Percentiles rank a stretch among this genome's conserved stretches.
Conservation (phyloP, 768 basidiomycete genomes). For the Kwoniella bestiolae region DNA sequence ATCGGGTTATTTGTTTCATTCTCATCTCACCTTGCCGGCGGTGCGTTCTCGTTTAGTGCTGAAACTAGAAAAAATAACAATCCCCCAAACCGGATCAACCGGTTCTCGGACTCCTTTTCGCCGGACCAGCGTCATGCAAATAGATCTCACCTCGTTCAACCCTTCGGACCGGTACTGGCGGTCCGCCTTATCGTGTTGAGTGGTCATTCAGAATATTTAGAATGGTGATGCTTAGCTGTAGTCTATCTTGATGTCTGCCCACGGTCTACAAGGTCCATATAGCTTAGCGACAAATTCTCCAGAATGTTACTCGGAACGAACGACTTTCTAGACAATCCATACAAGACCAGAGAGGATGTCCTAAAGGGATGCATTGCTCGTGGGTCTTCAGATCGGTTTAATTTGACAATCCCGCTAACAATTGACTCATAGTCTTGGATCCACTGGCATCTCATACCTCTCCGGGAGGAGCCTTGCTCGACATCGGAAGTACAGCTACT, state of each 20-base stretch:
- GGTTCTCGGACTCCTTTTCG: not conserved
- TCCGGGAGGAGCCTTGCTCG: conserved; percentile 72
- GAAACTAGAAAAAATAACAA: rapidly evolving
- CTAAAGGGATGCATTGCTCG: conserved; percentile 62
- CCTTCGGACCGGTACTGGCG: not conserved
- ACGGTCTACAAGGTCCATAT: not conserved
- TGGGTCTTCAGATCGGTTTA: no score
- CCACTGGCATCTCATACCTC: conserved; percentile 72
- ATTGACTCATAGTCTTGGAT: conserved; percentile 67
- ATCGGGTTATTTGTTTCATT: not conserved
- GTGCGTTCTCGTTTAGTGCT: not conserved
- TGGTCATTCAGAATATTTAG: not conserved
- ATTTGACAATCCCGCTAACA: no score
- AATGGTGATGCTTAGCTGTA: not conserved
- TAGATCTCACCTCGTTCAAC: not conserved
- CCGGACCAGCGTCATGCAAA: not conserved
- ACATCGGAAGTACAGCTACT: conserved; percentile 69
- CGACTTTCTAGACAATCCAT: conserved; percentile 62
- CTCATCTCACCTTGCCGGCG: conserved; percentile 2
- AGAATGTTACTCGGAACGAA: conserved; percentile 44
- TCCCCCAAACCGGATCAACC: not conserved
- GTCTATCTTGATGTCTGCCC: not conserved
- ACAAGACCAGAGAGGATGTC: conserved; percentile 68
- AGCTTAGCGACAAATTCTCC: not conserved
- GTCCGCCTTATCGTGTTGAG: not conserved